Evolutionary conservation across 768 basidiomycete species (phyloP), one percentile per base, ranked within the genome.

Genomic region (Mycena venus): DNA sequence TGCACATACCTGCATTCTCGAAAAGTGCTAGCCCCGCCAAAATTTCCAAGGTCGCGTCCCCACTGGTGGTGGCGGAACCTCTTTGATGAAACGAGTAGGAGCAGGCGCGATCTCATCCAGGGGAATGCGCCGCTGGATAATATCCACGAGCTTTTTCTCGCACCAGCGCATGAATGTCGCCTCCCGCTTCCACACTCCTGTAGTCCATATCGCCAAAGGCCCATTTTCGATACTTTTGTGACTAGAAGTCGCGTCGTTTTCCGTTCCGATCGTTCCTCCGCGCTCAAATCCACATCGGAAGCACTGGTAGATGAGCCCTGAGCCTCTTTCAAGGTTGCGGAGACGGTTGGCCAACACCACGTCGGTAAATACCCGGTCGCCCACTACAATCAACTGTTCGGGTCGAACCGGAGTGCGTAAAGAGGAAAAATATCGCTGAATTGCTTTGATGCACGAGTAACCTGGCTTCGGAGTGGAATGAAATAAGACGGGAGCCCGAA

Each of bases 331-430:
- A 32, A 78, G 55, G 47, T 59, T 69, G 47, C 82, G 82, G 86
- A 97, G 92, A 40, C 96, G 91, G 77, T 95, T 93, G 11, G 96
- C 93, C 82, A 99, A 86, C 64, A 99, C 89, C 21, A 97, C 84
- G 81, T 99, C 98, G 0, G 98, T 99, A 78, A 98, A 94, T 63
- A 99, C 84, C 14, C 98, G 90, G 85, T 99, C 98, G 0, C 98
- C 98, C 15, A 99, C 92, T 44, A 99, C 83, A 68, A 99, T 84
- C 51, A 98, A 85, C 70, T 93, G 90, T 29, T 91, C 85, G 75
- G 91, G 89, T 32, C 85, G 82, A 51, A 95, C 79, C 23, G 93
- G 91, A n/a, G 80, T 78, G 10, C 79, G 83, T 32, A 91, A 87
- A 34, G 91, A 89, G 31, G 87, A 84, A 80, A 99, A 98, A 86